These are phyloP conservation scores for Scorias spongiosa DNA, from an alignment of 2,329 filamentous ascomycete species.

Conservation along the genomic window DNA sequence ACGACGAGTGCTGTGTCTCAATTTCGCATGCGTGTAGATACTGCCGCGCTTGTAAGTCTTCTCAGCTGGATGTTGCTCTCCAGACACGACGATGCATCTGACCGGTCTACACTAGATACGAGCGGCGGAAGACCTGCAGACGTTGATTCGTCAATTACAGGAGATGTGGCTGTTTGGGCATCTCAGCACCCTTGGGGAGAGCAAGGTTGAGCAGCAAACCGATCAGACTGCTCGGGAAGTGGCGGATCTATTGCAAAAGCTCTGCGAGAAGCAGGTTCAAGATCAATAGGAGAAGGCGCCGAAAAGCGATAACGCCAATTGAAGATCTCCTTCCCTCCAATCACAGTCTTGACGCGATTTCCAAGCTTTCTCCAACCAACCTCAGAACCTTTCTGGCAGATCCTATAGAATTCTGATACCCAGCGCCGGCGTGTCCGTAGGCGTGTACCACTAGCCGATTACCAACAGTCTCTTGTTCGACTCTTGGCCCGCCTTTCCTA, in stretches of 20 bases:
- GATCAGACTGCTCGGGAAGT: slow-evolving; percentile 35
- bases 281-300: slow-evolving; percentile 25
- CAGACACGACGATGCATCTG: neutral
- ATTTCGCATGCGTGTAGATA: slow-evolving; percentile 44
- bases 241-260: slow-evolving; percentile 25
- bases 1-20: slow-evolving; percentile 41
- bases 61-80: neutral
- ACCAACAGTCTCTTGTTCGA: slow-evolving; percentile 25
- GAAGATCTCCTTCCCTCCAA: slow-evolving; percentile 11
- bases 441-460: slow-evolving; percentile 26
- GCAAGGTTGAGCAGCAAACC: slow-evolving; percentile 25
- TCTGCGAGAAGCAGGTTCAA: slow-evolving; percentile 6
- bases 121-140: slow-evolving; percentile 46
- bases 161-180: slow-evolving; percentile 54
- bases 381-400: slow-evolving; percentile 12
- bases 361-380: slow-evolving; percentile 15
- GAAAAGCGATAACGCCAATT: slow-evolving; percentile 31
- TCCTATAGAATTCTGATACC: slow-evolving; percentile 23
- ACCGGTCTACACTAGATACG: slow-evolving; percentile 31
- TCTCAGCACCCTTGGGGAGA: slow-evolving; percentile 39
- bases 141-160: slow-evolving; percentile 46
- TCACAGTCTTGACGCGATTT: neutral
- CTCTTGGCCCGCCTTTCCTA: slow-evolving; percentile 27
- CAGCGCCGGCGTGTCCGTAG: slow-evolving; percentile 34
- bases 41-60: slow-evolving; percentile 37